These are phyloP conservation scores for Penicillium coffeae DNA, from an alignment of 495 filamentous ascomycete species.

Conservation along the genomic window DNA sequence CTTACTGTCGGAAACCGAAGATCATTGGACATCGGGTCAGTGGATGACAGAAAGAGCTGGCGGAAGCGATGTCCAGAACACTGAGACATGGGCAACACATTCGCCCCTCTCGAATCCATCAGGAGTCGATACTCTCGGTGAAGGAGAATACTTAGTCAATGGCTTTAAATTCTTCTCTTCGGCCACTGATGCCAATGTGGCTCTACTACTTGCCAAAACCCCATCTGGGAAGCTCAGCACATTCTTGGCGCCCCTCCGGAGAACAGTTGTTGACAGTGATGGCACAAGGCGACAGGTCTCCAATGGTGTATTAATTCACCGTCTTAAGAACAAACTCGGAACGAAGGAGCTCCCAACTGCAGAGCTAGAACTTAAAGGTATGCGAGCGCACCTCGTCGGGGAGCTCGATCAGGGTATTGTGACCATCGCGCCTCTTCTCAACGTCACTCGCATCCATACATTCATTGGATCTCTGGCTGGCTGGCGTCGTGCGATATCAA, in stretches of 20 bases:
- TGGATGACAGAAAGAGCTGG: conserved; percentile 85
- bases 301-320: conserved; percentile 63
- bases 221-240: conserved; percentile 52
- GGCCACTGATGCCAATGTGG: conserved; percentile 67
- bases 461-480: conserved; percentile 53
- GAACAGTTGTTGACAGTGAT: conserved; percentile 29
- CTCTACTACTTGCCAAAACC: conserved; percentile 67
- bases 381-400: conserved; percentile 63
- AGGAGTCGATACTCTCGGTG: conserved; percentile 14
- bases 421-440: conserved; percentile 63
- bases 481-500: conserved; percentile 58
- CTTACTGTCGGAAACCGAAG: conserved; percentile 52
- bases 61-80: conserved; percentile 68
- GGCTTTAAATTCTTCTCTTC: conserved; percentile 80
- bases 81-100: conserved; percentile 60
- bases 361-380: conserved; percentile 59
- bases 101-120: conserved; percentile 17
- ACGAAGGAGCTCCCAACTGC: conserved; percentile 67
- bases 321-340: conserved; percentile 68
- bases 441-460: conserved; percentile 65
- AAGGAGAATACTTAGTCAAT: conserved; percentile 43
- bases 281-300: conserved; percentile 29
- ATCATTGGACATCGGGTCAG: conserved; percentile 73
- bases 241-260: conserved; percentile 63
- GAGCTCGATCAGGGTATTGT: conserved; percentile 58